These are phyloP conservation scores for Termitomyces sp. DNA, from an alignment of 768 basidiomycete species.

Conservation along the genomic window DNA sequence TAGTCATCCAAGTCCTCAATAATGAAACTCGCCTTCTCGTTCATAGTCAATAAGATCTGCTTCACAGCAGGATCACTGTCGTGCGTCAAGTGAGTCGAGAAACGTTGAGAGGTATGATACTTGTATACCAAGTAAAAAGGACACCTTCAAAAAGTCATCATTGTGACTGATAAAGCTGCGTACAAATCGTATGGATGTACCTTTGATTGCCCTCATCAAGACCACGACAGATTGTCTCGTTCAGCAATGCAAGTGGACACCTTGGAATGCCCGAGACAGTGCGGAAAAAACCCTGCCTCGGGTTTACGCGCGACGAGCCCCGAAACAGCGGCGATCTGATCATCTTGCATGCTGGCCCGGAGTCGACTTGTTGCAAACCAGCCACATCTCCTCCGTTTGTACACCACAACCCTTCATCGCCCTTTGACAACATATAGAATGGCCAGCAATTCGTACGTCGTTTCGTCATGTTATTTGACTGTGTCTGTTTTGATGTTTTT, in stretches of 20 bases:
- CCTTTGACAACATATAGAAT: not conserved
- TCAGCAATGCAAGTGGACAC: not conserved
- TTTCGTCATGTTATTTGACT: not conserved
- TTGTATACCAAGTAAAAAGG: conserved; percentile 20
- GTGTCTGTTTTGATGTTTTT: not conserved
- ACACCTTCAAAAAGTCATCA: not conserved
- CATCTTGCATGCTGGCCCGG: not conserved
- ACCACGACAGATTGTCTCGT: conserved; percentile 42
- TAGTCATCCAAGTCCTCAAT: conserved; percentile 82
- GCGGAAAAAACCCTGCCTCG: not conserved
- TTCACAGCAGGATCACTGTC: conserved; percentile 44
- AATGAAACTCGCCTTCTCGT: conserved; percentile 75
- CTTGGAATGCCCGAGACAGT: not conserved
- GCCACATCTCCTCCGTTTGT: not conserved
- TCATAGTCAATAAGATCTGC: conserved; percentile 80
- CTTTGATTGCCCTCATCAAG: conserved; percentile 2
- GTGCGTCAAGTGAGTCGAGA: conserved; percentile 58
- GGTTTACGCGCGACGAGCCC: not conserved
- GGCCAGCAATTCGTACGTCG: conserved; percentile 1
- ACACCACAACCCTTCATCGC: not conserved
- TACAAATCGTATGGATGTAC: not conserved
- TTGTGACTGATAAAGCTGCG: not conserved
- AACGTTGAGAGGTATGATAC: conserved; percentile 56
- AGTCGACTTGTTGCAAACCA: not conserved
- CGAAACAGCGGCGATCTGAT: not conserved